These are phyloP conservation scores for Gynochthodes officinalis DNA, from an alignment of 257 asterid genomes.

Conservation along the genomic window DNA sequence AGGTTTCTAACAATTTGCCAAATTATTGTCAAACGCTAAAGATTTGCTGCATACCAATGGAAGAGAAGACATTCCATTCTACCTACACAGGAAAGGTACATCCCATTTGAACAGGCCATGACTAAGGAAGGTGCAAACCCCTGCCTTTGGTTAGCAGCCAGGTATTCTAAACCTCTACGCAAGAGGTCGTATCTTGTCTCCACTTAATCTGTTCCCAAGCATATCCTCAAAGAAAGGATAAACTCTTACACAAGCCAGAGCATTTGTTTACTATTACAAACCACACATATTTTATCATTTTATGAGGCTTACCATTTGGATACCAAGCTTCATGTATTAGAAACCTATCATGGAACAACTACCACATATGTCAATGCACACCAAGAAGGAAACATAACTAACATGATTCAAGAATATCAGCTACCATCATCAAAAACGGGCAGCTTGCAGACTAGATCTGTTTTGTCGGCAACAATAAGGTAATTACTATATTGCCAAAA, in stretches of 20 bases:
- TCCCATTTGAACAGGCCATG: neutral
- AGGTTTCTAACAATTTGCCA: neutral
- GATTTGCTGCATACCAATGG: neutral
- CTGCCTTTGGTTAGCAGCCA: neutral
- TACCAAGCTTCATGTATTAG: neutral
- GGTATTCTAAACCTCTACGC: neutral
- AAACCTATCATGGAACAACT: neutral
- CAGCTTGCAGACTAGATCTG: neutral
- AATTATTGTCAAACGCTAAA: neutral
- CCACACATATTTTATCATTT: neutral
- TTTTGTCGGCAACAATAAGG: neutral
- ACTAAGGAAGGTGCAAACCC: neutral
- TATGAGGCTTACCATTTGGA: neutral
- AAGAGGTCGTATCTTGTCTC: neutral
- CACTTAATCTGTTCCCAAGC: neutral
- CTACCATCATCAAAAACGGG: neutral
- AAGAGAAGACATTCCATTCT: neutral
- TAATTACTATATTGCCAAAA: neutral
- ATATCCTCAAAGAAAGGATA: neutral
- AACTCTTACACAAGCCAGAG: neutral
- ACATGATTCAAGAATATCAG: neutral
- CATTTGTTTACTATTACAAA: neutral
- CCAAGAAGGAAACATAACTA: conserved; percentile 7
- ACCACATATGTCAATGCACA: neutral
- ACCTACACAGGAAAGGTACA: neutral